Evolutionary conservation across 352 stramenopile species (phyloP).

Genomic region (Globisporangium alternatum): DNA sequence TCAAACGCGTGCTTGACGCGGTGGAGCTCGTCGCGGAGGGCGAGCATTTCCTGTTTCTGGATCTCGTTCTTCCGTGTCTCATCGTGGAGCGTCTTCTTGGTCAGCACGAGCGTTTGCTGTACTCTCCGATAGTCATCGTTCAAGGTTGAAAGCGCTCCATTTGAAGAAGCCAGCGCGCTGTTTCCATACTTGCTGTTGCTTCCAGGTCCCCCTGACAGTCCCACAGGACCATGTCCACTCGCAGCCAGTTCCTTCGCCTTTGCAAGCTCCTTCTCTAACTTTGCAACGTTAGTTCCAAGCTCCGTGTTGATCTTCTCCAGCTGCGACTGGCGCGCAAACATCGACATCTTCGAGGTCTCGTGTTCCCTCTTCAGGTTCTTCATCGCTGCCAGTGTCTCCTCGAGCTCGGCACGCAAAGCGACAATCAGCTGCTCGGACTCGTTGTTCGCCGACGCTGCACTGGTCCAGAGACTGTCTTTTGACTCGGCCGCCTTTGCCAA

Average conservation of each 20-base stretch:
- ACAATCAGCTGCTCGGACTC: constrained; percentile 63
- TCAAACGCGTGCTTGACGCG: constrained; percentile 45
- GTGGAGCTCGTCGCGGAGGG: constrained; percentile 50
- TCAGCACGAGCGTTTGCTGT: constrained; percentile 60
- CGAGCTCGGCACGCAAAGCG: constrained; percentile 57
- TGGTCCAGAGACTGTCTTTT: constrained; percentile 70
- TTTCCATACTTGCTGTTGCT: constrained; percentile 10
- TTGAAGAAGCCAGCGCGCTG: constrained; percentile 9
- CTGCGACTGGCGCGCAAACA: constrained; percentile 71
- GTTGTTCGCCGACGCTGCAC: constrained; percentile 59
- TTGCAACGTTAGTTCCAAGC: constrained; percentile 62
- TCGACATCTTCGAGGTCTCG: constrained; percentile 54
- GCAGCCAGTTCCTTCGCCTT: constrained; percentile 33
- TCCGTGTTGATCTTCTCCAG: constrained; percentile 76
- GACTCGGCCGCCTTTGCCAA: constrained; percentile 48
- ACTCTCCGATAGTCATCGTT: constrained; percentile 58
- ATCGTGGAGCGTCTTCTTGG: constrained; percentile 78
- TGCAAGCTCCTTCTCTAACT: constrained; percentile 53
- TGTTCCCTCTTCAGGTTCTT: constrained; percentile 65
- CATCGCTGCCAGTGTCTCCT: constrained; percentile 60
- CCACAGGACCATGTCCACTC: neutral
- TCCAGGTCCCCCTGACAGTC: neutral
- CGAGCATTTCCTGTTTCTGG: constrained; percentile 62
- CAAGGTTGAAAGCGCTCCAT: constrained; percentile 25
- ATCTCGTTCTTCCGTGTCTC: constrained; percentile 61